Conservation (phyloP, 345 rosid species). For the Leavenworthia alabamica region DNA sequence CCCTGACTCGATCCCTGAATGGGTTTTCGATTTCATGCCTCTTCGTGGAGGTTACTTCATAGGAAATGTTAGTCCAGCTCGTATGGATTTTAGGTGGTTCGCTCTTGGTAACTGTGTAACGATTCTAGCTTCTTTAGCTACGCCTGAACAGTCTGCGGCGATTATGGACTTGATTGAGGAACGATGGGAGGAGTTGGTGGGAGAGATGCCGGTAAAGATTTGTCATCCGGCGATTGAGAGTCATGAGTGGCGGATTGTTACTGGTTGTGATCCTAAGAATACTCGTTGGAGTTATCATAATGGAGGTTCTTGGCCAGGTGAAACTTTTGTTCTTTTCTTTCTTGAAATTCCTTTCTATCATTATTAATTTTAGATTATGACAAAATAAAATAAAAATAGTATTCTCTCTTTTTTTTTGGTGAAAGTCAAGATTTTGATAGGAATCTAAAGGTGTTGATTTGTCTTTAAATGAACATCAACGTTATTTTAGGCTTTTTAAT, state of each 20-base stretch:
- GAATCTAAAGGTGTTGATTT: background rate
- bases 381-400: background rate
- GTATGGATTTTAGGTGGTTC: conserved; percentile 70
- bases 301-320: conserved; percentile 75
- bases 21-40: conserved; percentile 70
- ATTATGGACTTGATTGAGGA: conserved; percentile 66
- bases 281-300: conserved; percentile 68
- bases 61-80: conserved; percentile 61
- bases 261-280: conserved; percentile 64
- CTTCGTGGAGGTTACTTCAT: conserved; percentile 57
- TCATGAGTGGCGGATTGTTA: conserved; percentile 54
- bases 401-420: background rate
- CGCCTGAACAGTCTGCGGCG: conserved; percentile 55
- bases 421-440: background rate
- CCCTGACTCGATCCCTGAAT: conserved; percentile 58
- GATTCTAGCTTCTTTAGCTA: conserved; percentile 51
- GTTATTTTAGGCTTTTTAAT: background rate
- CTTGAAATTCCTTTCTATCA: background rate
- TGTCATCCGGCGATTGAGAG: conserved; percentile 60
- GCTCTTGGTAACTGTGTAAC: conserved; percentile 59
- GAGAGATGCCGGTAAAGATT: conserved; percentile 69
- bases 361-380: background rate
- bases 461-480: background rate
- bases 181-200: conserved; percentile 63
- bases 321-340: background rate